phyloP scores from a whole-genome alignment of 176 grass and related monocot genomes.

The Musa acuminata region DNA sequence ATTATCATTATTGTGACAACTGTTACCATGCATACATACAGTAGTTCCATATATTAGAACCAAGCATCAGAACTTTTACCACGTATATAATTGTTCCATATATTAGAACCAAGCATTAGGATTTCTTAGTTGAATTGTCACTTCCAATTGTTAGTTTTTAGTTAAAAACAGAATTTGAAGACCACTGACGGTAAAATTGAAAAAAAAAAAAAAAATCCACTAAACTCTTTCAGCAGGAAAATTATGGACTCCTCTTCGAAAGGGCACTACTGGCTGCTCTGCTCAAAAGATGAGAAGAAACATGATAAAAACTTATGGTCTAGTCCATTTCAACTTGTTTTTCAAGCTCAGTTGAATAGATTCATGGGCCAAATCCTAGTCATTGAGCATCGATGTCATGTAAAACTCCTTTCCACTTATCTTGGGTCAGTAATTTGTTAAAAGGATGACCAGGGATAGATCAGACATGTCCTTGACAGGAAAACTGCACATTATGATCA shows the following conservation, averaged over 20 bases:
- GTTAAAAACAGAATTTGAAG: too few relatives aligned
- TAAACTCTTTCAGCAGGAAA: too few relatives aligned
- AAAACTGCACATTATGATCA: not conserved
- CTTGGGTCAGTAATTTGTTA: not conserved
- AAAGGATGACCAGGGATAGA: not conserved
- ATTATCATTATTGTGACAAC: not conserved
- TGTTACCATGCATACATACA: not conserved
- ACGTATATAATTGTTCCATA: not conserved
- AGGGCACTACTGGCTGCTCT: not conserved
- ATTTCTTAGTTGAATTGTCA: too few relatives aligned
- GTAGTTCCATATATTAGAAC: not conserved
- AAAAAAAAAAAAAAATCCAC: too few relatives aligned
- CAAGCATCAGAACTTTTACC: too few relatives aligned
- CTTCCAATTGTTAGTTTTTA: too few relatives aligned
- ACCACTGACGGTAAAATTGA: too few relatives aligned
- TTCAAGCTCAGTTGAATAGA: not conserved
- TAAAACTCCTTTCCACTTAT: not conserved
- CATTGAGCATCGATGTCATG: not conserved
- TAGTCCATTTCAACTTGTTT: not conserved
- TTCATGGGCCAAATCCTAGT: not conserved
- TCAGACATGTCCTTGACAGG: not conserved
- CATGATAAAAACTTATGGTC: not conserved
- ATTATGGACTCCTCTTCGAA: not conserved
- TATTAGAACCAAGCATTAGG: not conserved
- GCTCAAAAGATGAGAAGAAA: not conserved